Evolutionary conservation across 257 asterid species (phyloP).

Genomic region (Fraxinus excelsior): DNA sequence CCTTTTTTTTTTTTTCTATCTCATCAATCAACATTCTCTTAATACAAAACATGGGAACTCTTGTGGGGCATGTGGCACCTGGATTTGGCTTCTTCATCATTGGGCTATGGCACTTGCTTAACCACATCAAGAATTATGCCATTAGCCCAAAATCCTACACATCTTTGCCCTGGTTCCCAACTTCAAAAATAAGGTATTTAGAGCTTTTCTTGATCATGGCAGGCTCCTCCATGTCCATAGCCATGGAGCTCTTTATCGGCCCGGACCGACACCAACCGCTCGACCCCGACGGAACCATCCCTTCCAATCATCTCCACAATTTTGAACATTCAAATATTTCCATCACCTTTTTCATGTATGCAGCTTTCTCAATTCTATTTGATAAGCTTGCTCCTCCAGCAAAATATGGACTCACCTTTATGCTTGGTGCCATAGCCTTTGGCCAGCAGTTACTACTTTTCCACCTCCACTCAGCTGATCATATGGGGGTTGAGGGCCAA

Average conservation of each 20-base stretch:
- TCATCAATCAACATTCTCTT: background rate
- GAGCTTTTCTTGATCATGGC: slow-evolving; percentile 45
- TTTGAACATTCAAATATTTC: slow-evolving; percentile 50
- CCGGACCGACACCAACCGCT: slow-evolving; percentile 42
- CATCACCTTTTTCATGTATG: slow-evolving; percentile 36
- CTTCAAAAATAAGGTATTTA: slow-evolving; percentile 35
- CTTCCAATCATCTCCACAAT: slow-evolving; percentile 42
- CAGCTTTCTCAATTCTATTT: slow-evolving; percentile 35
- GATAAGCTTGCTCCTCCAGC: slow-evolving; percentile 38
- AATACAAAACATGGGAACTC: slow-evolving; percentile 33
- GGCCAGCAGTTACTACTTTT: slow-evolving; percentile 42
- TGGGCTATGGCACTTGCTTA: slow-evolving; percentile 47
- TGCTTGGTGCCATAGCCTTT: slow-evolving; percentile 46
- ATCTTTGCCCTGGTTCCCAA: slow-evolving; percentile 47
- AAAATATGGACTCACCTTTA: slow-evolving; percentile 30
- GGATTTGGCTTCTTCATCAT: slow-evolving; percentile 43
- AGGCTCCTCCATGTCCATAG: slow-evolving; percentile 29
- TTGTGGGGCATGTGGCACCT: slow-evolving; percentile 49
- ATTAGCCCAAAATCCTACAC: slow-evolving; percentile 37
- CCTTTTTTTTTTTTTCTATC: background rate
- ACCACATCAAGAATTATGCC: slow-evolving; percentile 35
- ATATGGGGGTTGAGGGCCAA: slow-evolving; percentile 54
- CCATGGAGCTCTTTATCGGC: slow-evolving; percentile 48
- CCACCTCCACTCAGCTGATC: slow-evolving; percentile 50
- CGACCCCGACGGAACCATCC: slow-evolving; percentile 46